Evolutionary conservation across 1,284 basidiomycete species (phyloP), one percentile per base, ranked within the genome.

Genomic region (Apiotrichum laibachii): DNA sequence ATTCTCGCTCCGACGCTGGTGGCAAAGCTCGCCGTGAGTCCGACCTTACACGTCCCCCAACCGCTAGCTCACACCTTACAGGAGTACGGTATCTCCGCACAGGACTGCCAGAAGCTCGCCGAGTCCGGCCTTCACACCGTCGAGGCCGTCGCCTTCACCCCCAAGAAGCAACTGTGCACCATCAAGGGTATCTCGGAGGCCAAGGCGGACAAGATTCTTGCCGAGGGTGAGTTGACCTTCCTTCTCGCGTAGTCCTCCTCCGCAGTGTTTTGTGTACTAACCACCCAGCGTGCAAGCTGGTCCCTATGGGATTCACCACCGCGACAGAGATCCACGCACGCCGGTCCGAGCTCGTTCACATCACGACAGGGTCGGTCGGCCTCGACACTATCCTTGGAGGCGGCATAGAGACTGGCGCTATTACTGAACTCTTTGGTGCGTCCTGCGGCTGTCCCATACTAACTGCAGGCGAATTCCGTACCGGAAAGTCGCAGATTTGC

Each of bases 161-260:
- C 96, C 10, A 98, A 97, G 84, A 99, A 99, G 81, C 82, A 83
- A 48, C 81, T 99, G 39, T 85, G 92, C 61, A 85, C 86, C 6
- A 94, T 99, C 74, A 99, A 98, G 79, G 96, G 96, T 19, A 97
- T 99, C 63, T 96, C 92, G 35, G 96, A 99, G 71, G 85, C 89
- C 68, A 99, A 99, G 76, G 96, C 95, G 2, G 96, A 99, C 77
- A 98, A 95, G 82, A 95, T 99, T 59, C 78, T 99, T 26, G 81
- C 84, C 13, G 92, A 96, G 82, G 92, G 94, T 91, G 61, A 64
- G 85, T 76, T 9, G 13, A 12, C 12, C 26, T 47, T 34, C 56
- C 42, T 47, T 55, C 35, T 31, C 22, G 69, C 26, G 26, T 7
- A 31, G 26, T 31, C 26, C 4, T 31, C 26, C 26, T 31, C 26